Evolutionary conservation across 2,329 filamentous ascomycete genomes (phyloP).

Genomic region (Endoconidiophora polonica): DNA sequence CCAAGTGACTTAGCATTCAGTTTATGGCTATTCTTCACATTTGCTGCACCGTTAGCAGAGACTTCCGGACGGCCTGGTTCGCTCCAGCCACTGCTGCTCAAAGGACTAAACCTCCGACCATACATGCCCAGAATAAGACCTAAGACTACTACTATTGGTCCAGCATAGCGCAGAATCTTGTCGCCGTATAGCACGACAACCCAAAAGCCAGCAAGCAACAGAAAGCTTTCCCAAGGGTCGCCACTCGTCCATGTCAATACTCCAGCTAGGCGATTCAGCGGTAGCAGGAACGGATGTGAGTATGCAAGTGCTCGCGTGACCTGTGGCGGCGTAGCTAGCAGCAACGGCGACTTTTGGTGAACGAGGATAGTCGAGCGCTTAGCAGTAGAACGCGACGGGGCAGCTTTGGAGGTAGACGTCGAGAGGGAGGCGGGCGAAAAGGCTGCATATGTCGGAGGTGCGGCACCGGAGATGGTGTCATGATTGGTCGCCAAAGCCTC

Average conservation of each 20-base stretch:
- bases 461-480: conserved; percentile 20
- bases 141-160: conserved; percentile 66
- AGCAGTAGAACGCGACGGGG: conserved; percentile 36
- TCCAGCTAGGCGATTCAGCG: conserved; percentile 70
- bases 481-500: conserved; percentile 6
- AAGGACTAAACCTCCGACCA: conserved; percentile 68
- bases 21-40: conserved; percentile 18
- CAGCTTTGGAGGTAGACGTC: conserved; percentile 28
- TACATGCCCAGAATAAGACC: conserved; percentile 86
- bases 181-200: conserved; percentile 73
- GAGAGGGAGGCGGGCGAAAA: conserved; percentile 76
- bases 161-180: conserved; percentile 60
- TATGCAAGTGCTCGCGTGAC: conserved; percentile 89
- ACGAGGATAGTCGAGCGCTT: conserved; percentile 85
- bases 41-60: conserved; percentile 3
- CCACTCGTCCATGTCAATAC: conserved; percentile 85
- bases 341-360: conserved; percentile 85
- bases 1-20: conserved; percentile 17
- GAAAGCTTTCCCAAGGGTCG: conserved; percentile 93
- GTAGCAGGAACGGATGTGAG: conserved; percentile 83
- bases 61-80: conserved; percentile 25
- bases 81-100: conserved; percentile 67
- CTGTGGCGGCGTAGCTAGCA: conserved; percentile 85
- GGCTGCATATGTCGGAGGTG: conserved; percentile 61
- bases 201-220: conserved; percentile 78